phyloP scores from a whole-genome alignment of 306 rosid genomes.

The Astragalus membranaceus region DNA sequence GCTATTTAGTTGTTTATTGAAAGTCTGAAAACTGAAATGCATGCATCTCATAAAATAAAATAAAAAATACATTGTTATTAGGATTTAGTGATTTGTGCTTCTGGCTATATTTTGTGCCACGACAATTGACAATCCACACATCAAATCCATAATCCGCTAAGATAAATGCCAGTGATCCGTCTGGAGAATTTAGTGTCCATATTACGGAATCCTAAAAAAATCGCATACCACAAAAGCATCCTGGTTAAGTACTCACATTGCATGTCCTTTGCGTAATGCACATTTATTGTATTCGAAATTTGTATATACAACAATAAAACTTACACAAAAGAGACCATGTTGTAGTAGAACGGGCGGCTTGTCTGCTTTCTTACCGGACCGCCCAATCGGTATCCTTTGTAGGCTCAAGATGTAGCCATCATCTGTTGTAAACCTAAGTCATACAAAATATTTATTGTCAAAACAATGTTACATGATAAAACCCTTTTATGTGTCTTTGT shows the following conservation, averaged over 20 bases:
- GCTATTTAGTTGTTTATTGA: not conserved
- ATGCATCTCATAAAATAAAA: not conserved
- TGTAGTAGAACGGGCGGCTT: slow-evolving; percentile 52
- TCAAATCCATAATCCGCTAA: slow-evolving; percentile 64
- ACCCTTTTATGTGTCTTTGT: too few species aligned
- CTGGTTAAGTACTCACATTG: not conserved
- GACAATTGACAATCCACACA: slow-evolving; percentile 61
- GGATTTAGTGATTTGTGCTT: slow-evolving; percentile 36
- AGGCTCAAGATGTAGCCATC: slow-evolving; percentile 60
- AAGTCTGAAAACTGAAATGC: not conserved
- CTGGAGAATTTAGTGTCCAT: slow-evolving; percentile 60
- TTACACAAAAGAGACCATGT: slow-evolving; percentile 55
- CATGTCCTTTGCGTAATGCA: not conserved
- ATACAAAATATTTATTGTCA: not conserved
- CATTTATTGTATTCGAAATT: not conserved
- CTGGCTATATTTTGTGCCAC: slow-evolving; percentile 54
- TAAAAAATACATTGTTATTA: slow-evolving; percentile 29
- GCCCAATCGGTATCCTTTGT: slow-evolving; percentile 47
- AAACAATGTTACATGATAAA: too few species aligned
- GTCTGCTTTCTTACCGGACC: slow-evolving; percentile 25
- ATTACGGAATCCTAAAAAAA: slow-evolving; percentile 40
- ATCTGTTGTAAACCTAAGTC: slow-evolving; percentile 44
- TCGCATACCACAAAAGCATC: not conserved
- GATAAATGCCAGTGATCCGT: slow-evolving; percentile 51
- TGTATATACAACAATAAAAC: not conserved